Evolutionary conservation across 169 alveolate species (phyloP).

Genomic region (Plasmodium gallinaceum): DNA sequence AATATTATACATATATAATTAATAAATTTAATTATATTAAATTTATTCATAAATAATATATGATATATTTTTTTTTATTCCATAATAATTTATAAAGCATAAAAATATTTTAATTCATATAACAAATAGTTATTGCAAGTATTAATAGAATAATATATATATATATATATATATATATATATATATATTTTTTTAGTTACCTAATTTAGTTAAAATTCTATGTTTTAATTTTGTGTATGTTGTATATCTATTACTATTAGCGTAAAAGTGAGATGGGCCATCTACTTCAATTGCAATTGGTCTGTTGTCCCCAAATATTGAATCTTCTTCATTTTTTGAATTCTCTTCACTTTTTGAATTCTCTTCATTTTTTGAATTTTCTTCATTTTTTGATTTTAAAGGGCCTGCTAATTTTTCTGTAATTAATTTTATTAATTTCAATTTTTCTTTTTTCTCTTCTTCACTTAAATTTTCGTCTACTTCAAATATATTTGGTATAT

Average conservation of each 20-base stretch:
- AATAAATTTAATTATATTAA: neutral
- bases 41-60: neutral
- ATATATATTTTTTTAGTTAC: conserved; percentile 60
- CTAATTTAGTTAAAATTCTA: conserved; percentile 92
- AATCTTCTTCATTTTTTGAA: conserved; percentile 18
- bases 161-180: neutral
- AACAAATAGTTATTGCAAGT: no score
- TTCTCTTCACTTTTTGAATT: conserved; percentile 1
- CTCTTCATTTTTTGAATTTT: conserved; percentile 4
- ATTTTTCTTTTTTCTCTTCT: conserved; percentile 67
- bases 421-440: conserved; percentile 57
- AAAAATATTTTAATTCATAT: no score
- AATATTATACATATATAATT: neutral
- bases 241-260: conserved; percentile 90
- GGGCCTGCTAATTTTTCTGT: conserved; percentile 77
- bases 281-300: conserved; percentile 93
- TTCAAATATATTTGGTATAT: conserved; percentile 68
- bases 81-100: neutral
- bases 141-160: no score
- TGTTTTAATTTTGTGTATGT: conserved; percentile 92
- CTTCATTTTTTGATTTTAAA: conserved; percentile 27
- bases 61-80: neutral
- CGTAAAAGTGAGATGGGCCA: conserved; percentile 94
- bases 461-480: conserved; percentile 75
- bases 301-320: conserved; percentile 83